These are phyloP conservation scores for Lactifluus piperatus DNA, from an alignment of 768 basidiomycete species.

Conservation along the genomic window DNA sequence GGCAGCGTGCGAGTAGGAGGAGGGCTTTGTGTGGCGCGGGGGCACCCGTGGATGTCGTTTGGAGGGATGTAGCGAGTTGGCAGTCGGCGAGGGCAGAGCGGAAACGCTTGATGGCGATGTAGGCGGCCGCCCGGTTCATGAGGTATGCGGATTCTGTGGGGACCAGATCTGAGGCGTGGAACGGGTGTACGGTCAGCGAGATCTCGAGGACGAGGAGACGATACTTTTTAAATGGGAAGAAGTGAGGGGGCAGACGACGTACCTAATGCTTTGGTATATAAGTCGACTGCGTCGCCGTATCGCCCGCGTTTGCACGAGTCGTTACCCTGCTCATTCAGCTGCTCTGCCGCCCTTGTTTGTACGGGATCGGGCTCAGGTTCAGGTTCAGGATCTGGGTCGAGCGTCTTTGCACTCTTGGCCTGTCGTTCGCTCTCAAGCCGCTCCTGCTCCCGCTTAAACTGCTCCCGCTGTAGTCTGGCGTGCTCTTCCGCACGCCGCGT, in stretches of 20 bases:
- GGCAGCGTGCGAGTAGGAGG: conserved; percentile 74
- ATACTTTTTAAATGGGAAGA: no score
- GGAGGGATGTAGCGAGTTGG: conserved; percentile 60
- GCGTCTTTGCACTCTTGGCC: conserved; percentile 29
- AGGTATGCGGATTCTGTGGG: conserved; percentile 59
- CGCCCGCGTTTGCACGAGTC: conserved; percentile 56
- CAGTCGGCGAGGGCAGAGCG: conserved; percentile 72
- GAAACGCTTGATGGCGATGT: conserved; percentile 76
- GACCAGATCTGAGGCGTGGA: conserved; percentile 22
- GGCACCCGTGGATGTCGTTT: conserved; percentile 29
- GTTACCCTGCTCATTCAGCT: conserved; percentile 69
- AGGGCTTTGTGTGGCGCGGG: conserved; percentile 66
- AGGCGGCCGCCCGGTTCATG: conserved; percentile 81
- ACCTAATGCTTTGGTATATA: conserved; percentile 74
- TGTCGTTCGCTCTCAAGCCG: conserved; percentile 39
- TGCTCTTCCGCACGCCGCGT: conserved; percentile 56
- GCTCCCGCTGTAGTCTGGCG: conserved; percentile 55
- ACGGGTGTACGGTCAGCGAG: no score
- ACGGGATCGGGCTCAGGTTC: conserved; percentile 17
- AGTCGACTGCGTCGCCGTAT: conserved; percentile 61
- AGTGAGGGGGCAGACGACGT: conserved; percentile 3
- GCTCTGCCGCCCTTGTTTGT: conserved; percentile 45
- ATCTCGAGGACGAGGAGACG: no score
- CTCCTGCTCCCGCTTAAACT: conserved; percentile 61
- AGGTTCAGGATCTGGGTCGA: not conserved